Base-by-base conservation (phyloP, 768 basidiomycete species). In the Suillus weaverae region DNA sequence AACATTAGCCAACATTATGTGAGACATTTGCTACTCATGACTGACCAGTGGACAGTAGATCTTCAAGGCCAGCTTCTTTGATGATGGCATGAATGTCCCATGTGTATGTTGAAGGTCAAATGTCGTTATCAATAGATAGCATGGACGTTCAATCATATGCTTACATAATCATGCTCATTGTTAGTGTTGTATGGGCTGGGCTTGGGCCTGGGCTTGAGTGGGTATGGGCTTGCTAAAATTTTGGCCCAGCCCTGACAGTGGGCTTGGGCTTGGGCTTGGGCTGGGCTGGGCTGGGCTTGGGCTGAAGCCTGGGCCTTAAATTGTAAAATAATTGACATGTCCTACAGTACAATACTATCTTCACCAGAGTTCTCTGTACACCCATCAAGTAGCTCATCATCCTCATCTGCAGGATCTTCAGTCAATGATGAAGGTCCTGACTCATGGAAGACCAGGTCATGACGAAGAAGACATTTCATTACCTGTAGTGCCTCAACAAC, bases 401-500 rank as follows among this genome's bases (percentile, higher is more conserved):
- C 51, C 30, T 53, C 51, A 33, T 32, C 32, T 32, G 51, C 32
- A 53, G 51, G 51, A 53, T 53, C 30, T 46, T 61, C 4, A 6
- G 60, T 46, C 35, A 32, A 33, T 43, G 60, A 61, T 16, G 30
- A n/a, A n/a, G n/a, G 41, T 41, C 59, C 39, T n/a, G 41, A 44
- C 39, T 60, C 59, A 18, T 26, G 41, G 8, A 76, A 78, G 2
- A 77, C 55, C 0, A 77, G 62, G 61, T 76, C 69, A 22, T 64
- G 33, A 22, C 67, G 60, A 36, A 70, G 63, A 6, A 70, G 51
- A 48, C 72, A 76, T 61, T 78, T 79, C 13, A 77, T 54, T 55
- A 64, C 71, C 60, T 80, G 73, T n/a, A 77, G 32, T 6, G 75
- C 77, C 64, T 79, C 74, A 11, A 79, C 70, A 61, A 79, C 73